Evolutionary conservation across 768 basidiomycete species (phyloP), one percentile per base, ranked within the genome.

Genomic region (Pleurotus sapidus): DNA sequence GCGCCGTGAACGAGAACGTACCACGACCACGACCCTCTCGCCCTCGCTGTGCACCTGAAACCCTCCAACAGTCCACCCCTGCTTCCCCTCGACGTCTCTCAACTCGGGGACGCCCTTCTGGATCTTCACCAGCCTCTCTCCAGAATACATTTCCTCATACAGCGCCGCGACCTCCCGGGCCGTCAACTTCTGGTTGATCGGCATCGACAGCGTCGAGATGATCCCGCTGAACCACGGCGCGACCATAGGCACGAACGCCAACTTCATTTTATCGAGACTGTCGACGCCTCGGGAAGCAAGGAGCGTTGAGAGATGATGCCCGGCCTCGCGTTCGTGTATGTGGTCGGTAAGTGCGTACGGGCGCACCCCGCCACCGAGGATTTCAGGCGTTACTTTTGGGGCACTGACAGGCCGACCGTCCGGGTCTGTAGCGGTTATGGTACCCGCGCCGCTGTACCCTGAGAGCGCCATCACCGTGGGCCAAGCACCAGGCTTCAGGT

Each of bases 141-240:
- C 81, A 7, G 61, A 71, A 68, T 99, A 98, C 73, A 81, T 84
- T 65, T 85, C 80, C 70, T 89, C 84, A 65, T 91, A 99, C 60
- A 95, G 71, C 60, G 74, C 75, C 42, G 77, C 74, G 18, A 98
- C 79, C 43, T 95, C 91, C 49, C 73, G 74, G 57, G 95, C 96
- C 12, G 83, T 74, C 59, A 95, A 71, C 51, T 74, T 75, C 62
- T 81, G 75, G 43, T 74, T 81, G 20, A 99, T 78, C 8, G 95
- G 95, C 63, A 94, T 86, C 30, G 88, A 92, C 45, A 88, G 77
- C 40, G 93, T 90, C 55, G 91, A 89, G 59, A 97, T 76, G 71
- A 99, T 99, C 7, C 97, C 97, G 60, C 92, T 93, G 74, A 98
- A 99, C 93, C 95, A 99, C 7, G 94, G 87, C 1, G 87, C 87